A percentile compares a stretch with the other conserved stretches of the same genome.
Evolutionary conservation across 768 basidiomycete species (phyloP).

Genomic region (Rossbeevera mucosa): DNA sequence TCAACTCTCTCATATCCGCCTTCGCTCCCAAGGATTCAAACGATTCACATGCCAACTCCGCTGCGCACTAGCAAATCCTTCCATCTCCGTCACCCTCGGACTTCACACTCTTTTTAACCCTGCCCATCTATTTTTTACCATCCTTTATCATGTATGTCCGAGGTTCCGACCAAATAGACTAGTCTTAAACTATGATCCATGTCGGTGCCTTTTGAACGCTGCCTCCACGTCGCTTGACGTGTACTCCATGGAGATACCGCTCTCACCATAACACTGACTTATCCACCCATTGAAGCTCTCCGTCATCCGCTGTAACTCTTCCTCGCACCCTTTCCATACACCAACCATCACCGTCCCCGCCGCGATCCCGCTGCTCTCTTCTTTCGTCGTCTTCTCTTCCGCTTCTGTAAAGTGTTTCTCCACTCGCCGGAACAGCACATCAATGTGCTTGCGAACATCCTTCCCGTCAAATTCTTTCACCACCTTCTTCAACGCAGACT

Average conservation of each 20-base stretch:
- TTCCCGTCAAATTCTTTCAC: slow-evolving; percentile 83
- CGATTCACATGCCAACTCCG: slow-evolving; percentile 9
- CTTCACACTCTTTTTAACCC: background rate
- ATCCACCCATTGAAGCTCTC: slow-evolving; percentile 66
- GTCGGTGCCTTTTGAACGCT: slow-evolving; percentile 66
- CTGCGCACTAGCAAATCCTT: background rate
- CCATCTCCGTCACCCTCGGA: slow-evolving; percentile 12
- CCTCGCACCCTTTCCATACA: slow-evolving; percentile 91
- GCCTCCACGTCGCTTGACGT: slow-evolving; percentile 67
- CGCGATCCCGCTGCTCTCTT: slow-evolving; percentile 49
- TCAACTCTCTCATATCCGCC: slow-evolving; percentile 35
- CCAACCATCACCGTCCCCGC: slow-evolving; percentile 67
- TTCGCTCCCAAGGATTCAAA: slow-evolving; percentile 13
- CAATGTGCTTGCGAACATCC: slow-evolving; percentile 85
- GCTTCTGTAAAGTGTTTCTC: slow-evolving; percentile 94
- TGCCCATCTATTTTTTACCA: background rate
- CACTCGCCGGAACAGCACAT: slow-evolving; percentile 82
- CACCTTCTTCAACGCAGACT: slow-evolving; percentile 74
- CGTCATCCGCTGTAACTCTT: slow-evolving; percentile 71
- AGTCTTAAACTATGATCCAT: slow-evolving; percentile 17
- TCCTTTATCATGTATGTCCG: slow-evolving; percentile 6
- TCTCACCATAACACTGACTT: slow-evolving; percentile 73
- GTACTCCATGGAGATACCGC: slow-evolving; percentile 71
- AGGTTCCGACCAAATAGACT: slow-evolving; percentile 6
- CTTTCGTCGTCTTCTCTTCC: slow-evolving; percentile 58